Evolutionary conservation across 495 filamentous ascomycete species (phyloP), one percentile per base, ranked within the genome.

Genomic region (Penicillium goetzii): DNA sequence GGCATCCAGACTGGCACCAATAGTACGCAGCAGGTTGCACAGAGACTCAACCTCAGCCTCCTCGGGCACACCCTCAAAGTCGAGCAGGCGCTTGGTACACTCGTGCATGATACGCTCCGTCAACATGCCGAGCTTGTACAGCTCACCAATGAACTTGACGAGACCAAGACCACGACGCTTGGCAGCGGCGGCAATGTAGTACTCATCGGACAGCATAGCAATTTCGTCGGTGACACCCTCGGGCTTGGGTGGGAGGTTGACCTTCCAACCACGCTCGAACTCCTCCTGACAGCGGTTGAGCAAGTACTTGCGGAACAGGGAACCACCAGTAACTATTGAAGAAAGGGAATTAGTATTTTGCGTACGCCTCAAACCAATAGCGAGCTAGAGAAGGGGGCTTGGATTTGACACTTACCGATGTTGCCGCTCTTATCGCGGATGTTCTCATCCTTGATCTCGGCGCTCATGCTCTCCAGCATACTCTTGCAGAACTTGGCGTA

Each of bases 61-160:
- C 69, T 99, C 95, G 19, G 95, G 95, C 63, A 91, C 76, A 60
- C 92, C 96, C 68, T 93, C 88, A 76, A 96, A 97, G 76, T 99
- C 94, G 57, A 98, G 91, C 57, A 98, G 83, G 78, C 97, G 97
- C 82, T 91, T 88, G 14, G 98, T 92, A 84, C 95, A 99, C 80
- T 97, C 92, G 81, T 98, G 96, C 95, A 99, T 99, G 81, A 99
- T 98, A 77, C 55, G 92, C 74, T 97, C 90, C 52, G 95, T 99
- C 77, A 99, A 85, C 95, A 99, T 99, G 69, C 89, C 87, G 63
- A 99, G 86, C 83, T 98, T 98, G 87, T 95, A 99, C 40, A 99
- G 88, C 75, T 99, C 95, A 80, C 95, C 95, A 76, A 99, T 99
- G 81, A 99, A 98, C 78, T 97, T 93, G 67, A 99, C 93, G 56